Evolutionary conservation across 345 rosid species (phyloP).

Genomic region (Pelargonium nanum): DNA sequence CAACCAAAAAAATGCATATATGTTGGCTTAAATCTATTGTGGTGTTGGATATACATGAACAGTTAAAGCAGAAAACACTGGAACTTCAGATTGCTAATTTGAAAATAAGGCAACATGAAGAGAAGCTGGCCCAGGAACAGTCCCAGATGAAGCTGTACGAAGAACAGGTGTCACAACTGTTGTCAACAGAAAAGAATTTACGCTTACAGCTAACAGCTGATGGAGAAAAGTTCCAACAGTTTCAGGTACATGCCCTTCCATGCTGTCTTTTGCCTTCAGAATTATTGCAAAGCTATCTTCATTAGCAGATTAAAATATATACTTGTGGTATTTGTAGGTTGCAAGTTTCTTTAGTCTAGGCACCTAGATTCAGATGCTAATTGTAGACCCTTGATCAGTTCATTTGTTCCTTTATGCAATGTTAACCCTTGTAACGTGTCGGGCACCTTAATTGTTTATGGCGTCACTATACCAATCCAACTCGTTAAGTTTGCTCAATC

Average conservation of each 20-base stretch:
- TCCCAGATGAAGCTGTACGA: constrained; percentile 86
- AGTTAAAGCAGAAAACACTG: constrained; percentile 76
- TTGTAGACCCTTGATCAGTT: neutral
- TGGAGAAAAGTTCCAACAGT: constrained; percentile 89
- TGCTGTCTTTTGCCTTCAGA: neutral
- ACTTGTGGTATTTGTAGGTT: neutral
- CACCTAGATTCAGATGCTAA: neutral
- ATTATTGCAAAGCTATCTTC: neutral
- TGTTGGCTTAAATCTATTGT: neutral
- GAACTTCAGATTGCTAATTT: constrained; percentile 76
- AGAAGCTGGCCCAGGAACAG: constrained; percentile 70
- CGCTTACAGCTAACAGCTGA: constrained; percentile 79
- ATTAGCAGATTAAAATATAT: neutral
- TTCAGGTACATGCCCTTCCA: constrained; percentile 48
- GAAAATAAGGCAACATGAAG: constrained; percentile 78
- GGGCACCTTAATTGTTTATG: neutral
- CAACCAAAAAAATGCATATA: neutral
- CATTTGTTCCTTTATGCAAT: neutral
- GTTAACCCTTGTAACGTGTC: neutral
- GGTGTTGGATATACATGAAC: constrained; percentile 22
- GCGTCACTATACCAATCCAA: neutral
- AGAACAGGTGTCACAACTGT: constrained; percentile 74
- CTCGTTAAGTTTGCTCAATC: constrained; percentile 1
- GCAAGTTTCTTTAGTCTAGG: neutral
- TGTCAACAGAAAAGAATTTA: constrained; percentile 79